Evolutionary conservation across 1,139 yeast species (phyloP), one percentile per base, ranked within the genome.

Genomic region (Nakaseomyces bracarensis): DNA sequence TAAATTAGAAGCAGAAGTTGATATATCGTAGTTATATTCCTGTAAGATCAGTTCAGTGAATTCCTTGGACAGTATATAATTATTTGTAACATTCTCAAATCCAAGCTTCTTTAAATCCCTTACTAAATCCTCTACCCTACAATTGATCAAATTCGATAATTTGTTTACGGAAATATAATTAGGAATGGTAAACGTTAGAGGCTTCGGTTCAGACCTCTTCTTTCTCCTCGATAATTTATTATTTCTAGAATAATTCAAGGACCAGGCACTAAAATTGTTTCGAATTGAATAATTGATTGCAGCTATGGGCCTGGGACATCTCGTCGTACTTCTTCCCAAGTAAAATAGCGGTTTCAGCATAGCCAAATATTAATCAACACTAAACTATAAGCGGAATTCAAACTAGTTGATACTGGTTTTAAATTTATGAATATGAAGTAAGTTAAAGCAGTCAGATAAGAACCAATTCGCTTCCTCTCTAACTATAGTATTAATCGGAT

Each of bases 1-100:
- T 4, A 59, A 34, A 58, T 66, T 40, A 15, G 70, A 70, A 1
- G 65, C 64, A 20, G 50, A 48, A 15, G 49, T 52, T 4, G 57
- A 53, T 11, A 79, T 75, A 31, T 79, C 83, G 54, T 77, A 84
- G 11, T 91, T 93, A 53, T 77, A 83, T 56, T 91, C 97, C 58
- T 85, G 95, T 0, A 96, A 93, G 50, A 91, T 79, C 48, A 91
- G 66, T 13, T 81, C 73, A 0, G 96, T 94, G 35, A 85, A 85
- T 54, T 89, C 97, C 46, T 74, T 78, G 49, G 89, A 95, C 23
- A 91, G 66, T 52, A 91, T 84, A 60, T 79, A 84, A 51, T 85
- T 85, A 52, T 82, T 82, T 14, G 82, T 71, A 53, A 79, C 70
- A 45, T 82, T 78, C 43, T 81, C 82, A 57, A 82, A 89, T 0